These are phyloP conservation scores for Chytriomyces sp. DNA, from an alignment of 192 early-diverging fungal genomes.

Conservation along the genomic window DNA sequence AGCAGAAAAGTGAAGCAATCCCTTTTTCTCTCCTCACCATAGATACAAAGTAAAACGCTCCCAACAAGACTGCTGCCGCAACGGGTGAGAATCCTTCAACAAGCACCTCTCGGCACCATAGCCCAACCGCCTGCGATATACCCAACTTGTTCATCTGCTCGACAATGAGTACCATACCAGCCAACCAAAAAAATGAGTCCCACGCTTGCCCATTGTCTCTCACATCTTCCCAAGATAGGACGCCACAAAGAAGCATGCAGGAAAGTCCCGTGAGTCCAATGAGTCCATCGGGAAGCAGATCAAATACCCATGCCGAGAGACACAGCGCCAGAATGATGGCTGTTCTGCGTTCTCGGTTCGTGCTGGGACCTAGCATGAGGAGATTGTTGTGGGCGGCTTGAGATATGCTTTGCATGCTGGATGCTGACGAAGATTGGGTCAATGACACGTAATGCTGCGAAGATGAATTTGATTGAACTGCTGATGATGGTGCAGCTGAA, in stretches of 20 bases:
- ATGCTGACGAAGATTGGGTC: too few relatives aligned
- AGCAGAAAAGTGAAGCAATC: not conserved
- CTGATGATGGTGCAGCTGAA: too few relatives aligned
- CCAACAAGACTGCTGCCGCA: conserved; percentile 49
- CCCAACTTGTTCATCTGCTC: conserved; percentile 74
- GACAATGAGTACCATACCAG: conserved; percentile 77
- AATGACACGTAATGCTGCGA: too few relatives aligned
- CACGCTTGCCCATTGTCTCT: conserved; percentile 66
- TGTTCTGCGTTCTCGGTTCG: not conserved
- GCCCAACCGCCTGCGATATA: conserved; percentile 69
- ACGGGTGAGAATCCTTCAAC: conserved; percentile 49
- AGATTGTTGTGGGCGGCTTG: too few relatives aligned
- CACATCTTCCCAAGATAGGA: conserved; percentile 72
- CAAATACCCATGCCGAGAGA: conserved; percentile 12
- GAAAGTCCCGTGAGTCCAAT: conserved; percentile 70
- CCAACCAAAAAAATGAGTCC: conserved; percentile 84
- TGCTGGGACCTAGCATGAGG: not conserved
- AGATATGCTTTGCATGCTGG: too few relatives aligned
- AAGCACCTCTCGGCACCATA: conserved; percentile 42
- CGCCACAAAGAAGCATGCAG: conserved; percentile 59
- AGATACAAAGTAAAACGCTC: conserved; percentile 68
- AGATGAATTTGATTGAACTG: too few relatives aligned
- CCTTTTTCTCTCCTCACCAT: conserved; percentile 37
- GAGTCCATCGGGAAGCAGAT: conserved; percentile 64
- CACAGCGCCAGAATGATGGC: conserved; percentile 35